These are phyloP conservation scores for Cutaneotrichosporon sp. DNA, from an alignment of 1,284 basidiomycete genomes.

Conservation along the genomic window DNA sequence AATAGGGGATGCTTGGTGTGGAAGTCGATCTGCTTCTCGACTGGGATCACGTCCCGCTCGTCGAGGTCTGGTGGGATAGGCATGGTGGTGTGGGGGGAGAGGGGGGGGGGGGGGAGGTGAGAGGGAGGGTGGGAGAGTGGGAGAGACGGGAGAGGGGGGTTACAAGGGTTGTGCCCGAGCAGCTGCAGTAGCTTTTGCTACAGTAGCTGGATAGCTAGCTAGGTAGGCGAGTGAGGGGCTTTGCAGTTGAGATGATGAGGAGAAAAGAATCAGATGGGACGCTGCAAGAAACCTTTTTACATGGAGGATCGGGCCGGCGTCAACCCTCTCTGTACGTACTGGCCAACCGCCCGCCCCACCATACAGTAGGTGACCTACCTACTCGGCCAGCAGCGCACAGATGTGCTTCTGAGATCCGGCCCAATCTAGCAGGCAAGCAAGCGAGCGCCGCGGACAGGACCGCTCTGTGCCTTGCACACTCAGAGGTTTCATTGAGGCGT, in stretches of 20 bases:
- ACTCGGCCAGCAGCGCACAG: too few species aligned
- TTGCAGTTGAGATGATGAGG: background rate
- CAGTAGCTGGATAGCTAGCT: background rate
- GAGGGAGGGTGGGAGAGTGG: background rate
- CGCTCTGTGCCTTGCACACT: too few species aligned
- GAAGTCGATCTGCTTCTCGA: slow-evolving; percentile 20
- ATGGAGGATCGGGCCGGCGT: too few species aligned
- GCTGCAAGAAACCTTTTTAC: background rate
- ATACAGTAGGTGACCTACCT: too few species aligned
- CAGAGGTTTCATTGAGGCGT: too few species aligned
- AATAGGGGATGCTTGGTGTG: slow-evolving; percentile 40
- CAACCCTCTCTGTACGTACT: too few species aligned
- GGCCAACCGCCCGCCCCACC: too few species aligned
- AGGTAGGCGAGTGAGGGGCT: background rate
- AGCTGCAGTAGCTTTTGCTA: background rate
- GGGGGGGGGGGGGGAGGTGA: background rate
- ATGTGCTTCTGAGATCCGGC: too few species aligned
- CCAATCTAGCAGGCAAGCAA: too few species aligned
- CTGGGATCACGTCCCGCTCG: slow-evolving; percentile 7
- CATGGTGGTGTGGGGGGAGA: slow-evolving; percentile 4
- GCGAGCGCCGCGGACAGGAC: too few species aligned
- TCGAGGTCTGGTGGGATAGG: slow-evolving; percentile 17
- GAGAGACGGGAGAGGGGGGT: too few species aligned
- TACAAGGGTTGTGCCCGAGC: background rate
- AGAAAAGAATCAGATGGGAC: background rate